phyloP scores from a whole-genome alignment of 805 yeast species.

The Candida easanensis region DNA sequence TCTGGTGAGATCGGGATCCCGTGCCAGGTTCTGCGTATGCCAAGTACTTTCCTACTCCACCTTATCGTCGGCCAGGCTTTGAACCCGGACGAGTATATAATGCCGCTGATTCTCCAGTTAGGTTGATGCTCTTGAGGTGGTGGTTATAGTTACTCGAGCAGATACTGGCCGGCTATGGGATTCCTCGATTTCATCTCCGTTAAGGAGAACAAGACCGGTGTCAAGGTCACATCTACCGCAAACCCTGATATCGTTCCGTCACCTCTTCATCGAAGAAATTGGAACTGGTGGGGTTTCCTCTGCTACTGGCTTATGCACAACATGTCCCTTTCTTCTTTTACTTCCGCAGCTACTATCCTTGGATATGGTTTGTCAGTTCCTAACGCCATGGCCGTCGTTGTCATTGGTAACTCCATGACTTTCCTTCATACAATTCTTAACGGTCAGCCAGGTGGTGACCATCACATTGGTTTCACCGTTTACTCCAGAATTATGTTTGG shows the following conservation, averaged over 20 bases:
- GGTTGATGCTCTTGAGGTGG: too few relatives aligned
- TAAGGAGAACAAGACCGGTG: conserved; percentile 11
- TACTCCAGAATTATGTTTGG: conserved; percentile 47
- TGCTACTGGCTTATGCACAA: conserved; percentile 45
- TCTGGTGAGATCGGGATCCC: too few relatives aligned
- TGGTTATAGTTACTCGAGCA: too few relatives aligned
- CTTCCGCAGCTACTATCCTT: conserved; percentile 45
- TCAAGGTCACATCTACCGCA: conserved; percentile 7
- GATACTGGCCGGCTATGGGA: too few relatives aligned
- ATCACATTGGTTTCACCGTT: conserved; percentile 47
- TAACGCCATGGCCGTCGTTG: conserved; percentile 42
- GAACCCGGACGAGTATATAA: too few relatives aligned
- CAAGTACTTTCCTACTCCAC: too few relatives aligned
- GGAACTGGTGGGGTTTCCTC: conserved; percentile 40
- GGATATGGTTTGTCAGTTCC: conserved; percentile 43
- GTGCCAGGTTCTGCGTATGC: too few relatives aligned
- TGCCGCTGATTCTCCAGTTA: too few relatives aligned
- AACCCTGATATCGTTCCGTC: conserved; percentile 15
- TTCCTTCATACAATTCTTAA: conserved; percentile 42
- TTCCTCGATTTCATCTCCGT: conserved; percentile 1
- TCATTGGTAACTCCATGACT: conserved; percentile 44
- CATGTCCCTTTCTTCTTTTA: conserved; percentile 44
- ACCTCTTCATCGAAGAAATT: conserved; percentile 29
- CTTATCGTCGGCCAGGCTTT: too few relatives aligned
- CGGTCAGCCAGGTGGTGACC: conserved; percentile 47